Conservation (phyloP, 495 filamentous ascomycete species). For the Thermothielavioides terrestris region DNA sequence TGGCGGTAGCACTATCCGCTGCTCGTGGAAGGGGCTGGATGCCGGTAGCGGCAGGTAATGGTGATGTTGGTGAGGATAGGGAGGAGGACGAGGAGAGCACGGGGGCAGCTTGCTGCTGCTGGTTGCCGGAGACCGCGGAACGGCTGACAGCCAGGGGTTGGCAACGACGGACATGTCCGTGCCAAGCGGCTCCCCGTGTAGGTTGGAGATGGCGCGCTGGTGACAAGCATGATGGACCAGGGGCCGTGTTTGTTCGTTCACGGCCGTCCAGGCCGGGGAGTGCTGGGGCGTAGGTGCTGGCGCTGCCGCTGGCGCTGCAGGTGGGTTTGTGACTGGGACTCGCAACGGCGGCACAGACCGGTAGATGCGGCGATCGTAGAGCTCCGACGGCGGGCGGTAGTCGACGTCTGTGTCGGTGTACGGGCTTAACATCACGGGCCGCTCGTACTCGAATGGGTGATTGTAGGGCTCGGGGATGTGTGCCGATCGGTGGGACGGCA, state of each 20-base stretch:
- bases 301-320: neutral
- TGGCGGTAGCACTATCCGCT: neutral
- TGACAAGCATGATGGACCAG: neutral
- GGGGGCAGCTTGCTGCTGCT: neutral
- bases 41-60: neutral
- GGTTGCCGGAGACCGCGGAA: slow-evolving; percentile 27
- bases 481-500: slow-evolving; percentile 1
- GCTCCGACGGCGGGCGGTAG: slow-evolving; percentile 14
- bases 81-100: neutral
- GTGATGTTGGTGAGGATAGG: neutral
- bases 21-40: neutral
- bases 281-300: neutral
- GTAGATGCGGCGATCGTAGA: neutral
- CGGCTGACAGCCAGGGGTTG: slow-evolving; percentile 37
- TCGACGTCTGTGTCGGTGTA: slow-evolving; percentile 34
- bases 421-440: slow-evolving; percentile 17
- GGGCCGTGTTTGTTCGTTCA: slow-evolving; percentile 6
- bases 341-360: neutral
- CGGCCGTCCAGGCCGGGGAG: slow-evolving; percentile 11
- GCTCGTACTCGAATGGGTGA: slow-evolving; percentile 7
- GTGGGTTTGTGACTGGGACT: neutral
- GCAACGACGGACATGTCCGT: slow-evolving; percentile 15
- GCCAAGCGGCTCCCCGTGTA: neutral
- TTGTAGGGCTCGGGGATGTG: neutral
- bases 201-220: slow-evolving; percentile 4